Conservation (phyloP, 2,329 filamentous ascomycete genomes). For the Talaromyces sp. region DNA sequence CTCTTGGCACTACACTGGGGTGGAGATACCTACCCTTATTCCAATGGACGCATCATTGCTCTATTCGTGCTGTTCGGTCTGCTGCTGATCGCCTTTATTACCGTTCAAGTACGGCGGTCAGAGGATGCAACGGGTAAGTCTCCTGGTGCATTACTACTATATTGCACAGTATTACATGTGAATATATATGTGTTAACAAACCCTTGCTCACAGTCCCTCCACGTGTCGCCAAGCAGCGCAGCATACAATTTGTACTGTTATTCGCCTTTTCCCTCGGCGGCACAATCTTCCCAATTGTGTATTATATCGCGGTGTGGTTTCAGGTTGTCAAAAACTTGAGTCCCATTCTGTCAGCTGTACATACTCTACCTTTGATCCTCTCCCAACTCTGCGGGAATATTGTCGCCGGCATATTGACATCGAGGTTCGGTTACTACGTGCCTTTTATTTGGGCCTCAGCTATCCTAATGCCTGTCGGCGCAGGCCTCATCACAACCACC, state of each 20-base stretch:
- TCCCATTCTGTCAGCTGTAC: background rate
- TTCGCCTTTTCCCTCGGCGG: background rate
- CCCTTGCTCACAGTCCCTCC: background rate
- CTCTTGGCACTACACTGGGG: background rate
- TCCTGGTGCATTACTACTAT: too few relatives aligned
- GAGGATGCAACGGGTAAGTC: background rate
- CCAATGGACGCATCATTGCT: background rate
- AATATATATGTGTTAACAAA: background rate
- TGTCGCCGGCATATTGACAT: background rate
- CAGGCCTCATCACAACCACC: conserved; percentile 18
- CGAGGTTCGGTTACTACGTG: background rate
- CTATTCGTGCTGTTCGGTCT: background rate
- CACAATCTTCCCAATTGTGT: background rate
- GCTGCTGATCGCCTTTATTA: background rate
- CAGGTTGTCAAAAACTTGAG: background rate
- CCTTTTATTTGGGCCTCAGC: background rate
- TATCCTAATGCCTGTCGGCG: background rate
- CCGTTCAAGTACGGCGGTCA: background rate
- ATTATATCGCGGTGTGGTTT: background rate
- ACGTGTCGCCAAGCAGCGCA: background rate
- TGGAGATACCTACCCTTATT: background rate
- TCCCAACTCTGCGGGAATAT: background rate
- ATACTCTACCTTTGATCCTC: background rate
- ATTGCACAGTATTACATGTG: too few relatives aligned
- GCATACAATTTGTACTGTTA: background rate